phyloP scores from a whole-genome alignment of 805 yeast species.

The Saturnispora serradocipensis region DNA sequence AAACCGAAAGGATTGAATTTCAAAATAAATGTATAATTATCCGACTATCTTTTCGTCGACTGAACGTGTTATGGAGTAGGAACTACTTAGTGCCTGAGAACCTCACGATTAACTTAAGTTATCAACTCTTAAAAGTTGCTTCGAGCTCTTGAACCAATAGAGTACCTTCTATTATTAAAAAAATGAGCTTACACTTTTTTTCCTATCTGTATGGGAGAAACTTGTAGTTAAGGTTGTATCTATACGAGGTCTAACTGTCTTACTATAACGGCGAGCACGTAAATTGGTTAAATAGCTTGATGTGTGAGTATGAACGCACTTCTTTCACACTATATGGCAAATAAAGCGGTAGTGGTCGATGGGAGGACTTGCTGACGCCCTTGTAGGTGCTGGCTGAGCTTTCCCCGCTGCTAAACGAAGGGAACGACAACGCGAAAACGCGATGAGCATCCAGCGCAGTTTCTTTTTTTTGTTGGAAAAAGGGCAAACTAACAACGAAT shows the following conservation, averaged over 20 bases:
- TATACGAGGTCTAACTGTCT: no score
- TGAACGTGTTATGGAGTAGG: background rate
- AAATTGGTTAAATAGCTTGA: no score
- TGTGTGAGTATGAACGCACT: no score
- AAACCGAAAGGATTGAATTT: background rate
- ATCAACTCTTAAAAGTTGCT: background rate
- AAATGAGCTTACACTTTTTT: background rate
- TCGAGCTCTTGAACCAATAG: background rate
- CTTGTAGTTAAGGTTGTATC: background rate
- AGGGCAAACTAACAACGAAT: background rate
- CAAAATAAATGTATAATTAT: background rate
- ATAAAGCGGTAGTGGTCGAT: background rate
- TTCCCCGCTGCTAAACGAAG: background rate
- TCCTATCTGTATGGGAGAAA: no score
- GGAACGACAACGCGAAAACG: background rate
- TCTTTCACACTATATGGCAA: background rate
- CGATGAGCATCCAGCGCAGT: background rate
- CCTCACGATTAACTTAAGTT: background rate
- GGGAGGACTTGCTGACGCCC: background rate
- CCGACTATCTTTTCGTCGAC: no score
- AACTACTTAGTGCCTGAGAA: no score
- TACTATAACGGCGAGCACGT: no score
- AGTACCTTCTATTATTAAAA: background rate
- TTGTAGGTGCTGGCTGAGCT: background rate
- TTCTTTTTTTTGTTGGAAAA: background rate